Evolutionary conservation across 495 filamentous ascomycete species (phyloP), one percentile per base, ranked within the genome.

Genomic region (Letharia lupina): DNA sequence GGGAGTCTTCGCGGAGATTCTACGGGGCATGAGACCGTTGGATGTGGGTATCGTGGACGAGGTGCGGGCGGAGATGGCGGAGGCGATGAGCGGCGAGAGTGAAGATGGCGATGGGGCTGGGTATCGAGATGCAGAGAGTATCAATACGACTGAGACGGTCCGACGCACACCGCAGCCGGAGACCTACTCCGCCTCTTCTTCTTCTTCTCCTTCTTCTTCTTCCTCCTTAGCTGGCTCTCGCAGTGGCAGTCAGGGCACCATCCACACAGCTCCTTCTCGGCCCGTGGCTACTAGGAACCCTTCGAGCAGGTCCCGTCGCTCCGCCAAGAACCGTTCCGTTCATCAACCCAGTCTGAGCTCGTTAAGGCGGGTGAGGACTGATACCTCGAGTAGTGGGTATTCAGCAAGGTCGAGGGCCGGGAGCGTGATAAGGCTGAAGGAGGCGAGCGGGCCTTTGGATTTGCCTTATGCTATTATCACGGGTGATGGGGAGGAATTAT

Each of bases 1-100:
- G 93, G 83, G 84, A 62, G 76, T 89, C n/a, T 96, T 97, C 75
- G 86, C 93, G 1, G 87, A 91, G 44, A 77, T 98, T 7, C 72
- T 98, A 35, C 82, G 85, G 37, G 83, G 82, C 11, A 96, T 98
- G 89, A 82, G 78, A 35, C 81, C 83, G 2, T 74, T 92, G 28
- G 78, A 85, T 48, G 73, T 81, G 2, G 76, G 77, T 0, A 70
- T 81, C 8, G 64, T 86, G 37, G 77, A 81, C 4, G 78, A 78
- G 9, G 72, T 78, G 16, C 72, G 72, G 28, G 74, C 72, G 47
- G 74, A 60, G 23, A 50, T 41, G 37, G 62, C 64, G n/a, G 60
- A 62, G 9, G 60, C 52, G 1, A 3, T 31, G 5, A 12, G 48
- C 37, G 56, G 35, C 31, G 44, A 40, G 15, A 31, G 39, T 35